phyloP scores from a whole-genome alignment of 441 rosid species.

The Corymbia calophylla region DNA sequence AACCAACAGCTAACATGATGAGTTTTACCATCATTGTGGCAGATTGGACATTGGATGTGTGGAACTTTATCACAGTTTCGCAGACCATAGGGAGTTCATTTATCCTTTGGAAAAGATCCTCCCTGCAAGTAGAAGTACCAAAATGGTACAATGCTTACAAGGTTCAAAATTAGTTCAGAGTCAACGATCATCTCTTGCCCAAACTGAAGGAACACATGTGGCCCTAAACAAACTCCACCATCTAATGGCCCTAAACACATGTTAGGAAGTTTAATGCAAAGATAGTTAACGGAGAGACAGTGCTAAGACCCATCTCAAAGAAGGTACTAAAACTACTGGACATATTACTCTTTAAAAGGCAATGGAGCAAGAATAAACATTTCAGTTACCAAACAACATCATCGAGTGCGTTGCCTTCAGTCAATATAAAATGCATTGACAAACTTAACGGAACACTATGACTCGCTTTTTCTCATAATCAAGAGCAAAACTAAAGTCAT shows the following conservation, averaged over 20 bases:
- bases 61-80: not conserved
- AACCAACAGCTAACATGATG: not conserved
- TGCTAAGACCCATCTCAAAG: not conserved
- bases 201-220: not conserved
- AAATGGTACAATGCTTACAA: not conserved
- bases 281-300: not conserved
- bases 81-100: not conserved
- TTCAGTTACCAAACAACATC: not conserved
- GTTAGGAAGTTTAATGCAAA: not conserved
- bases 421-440: not conserved
- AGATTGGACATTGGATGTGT: not conserved
- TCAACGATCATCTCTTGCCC: not conserved
- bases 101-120: not conserved
- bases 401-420: not conserved
- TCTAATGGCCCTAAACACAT: not conserved
- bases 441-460: not conserved
- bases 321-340: not conserved
- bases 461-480: not conserved
- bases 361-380: not conserved
- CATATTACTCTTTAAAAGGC: not conserved
- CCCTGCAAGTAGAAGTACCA: not conserved
- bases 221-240: not conserved
- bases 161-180: not conserved
- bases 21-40: not conserved
- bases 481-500: not conserved